Base-by-base conservation (phyloP, 495 filamentous ascomycete species). In the Trichoderma virens region DNA sequence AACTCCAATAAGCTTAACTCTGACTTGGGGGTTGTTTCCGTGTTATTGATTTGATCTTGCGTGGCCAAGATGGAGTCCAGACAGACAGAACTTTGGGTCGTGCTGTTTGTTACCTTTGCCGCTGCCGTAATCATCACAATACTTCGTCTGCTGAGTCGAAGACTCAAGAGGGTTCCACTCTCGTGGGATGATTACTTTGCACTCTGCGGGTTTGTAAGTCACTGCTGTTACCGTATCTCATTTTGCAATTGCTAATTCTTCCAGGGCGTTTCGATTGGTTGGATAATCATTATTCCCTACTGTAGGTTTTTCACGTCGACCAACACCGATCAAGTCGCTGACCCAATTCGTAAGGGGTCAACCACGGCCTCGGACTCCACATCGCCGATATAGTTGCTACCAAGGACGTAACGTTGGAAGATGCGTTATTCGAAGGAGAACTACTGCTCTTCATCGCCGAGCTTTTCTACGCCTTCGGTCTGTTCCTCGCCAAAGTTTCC, bases 391-490 rank as follows among this genome's bases (percentile, higher is more conserved):
- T 61, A 3, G 27, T 61, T 34, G 59, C 59, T 34, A 61, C 30
- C 27, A 32, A 61, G 59, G 59, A 32, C 30, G 30, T 61, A 27
- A 7, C 59, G 59, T 27, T 61, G 59, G 30, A 61, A 30, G 59
- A 61, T 30, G 59, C 59, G 32, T 61, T 61, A 18, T 32, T 30
- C 59, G 5, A 61, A 34, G 59, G 25, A 61, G 32, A 61, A 32
- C 59, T 61, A 32, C 20, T 61, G 30, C 59, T 61, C 59, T 61
- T 31, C 59, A 61, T 61, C 59, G 59, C 59, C 30, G 59, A 61
- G 59, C 59, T 61, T 32, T 34, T 61, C 59, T 61, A 34, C 59
- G 59, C 59, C 59, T 61, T 61, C 59, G 59, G 59, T 61, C 59
- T 61, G 25, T 61, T 61, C 59, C 32, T 61, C 59, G 59, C 59